Percentiles rank a stretch among this genome's conserved stretches.
phyloP scores from a whole-genome alignment of 441 rosid species.

The Pelargonium fulgidum region DNA sequence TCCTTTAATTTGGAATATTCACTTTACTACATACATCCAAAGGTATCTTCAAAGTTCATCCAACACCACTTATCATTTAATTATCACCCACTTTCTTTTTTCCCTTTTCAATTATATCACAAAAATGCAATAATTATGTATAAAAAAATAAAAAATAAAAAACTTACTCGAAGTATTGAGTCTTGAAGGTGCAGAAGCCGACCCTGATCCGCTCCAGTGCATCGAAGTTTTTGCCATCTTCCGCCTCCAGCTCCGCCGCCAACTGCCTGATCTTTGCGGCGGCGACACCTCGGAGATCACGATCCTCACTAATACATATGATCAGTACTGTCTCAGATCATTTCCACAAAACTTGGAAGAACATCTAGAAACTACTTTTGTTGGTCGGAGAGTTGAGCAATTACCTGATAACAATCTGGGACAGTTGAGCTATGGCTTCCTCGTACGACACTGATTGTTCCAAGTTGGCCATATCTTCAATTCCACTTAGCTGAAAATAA shows the following conservation, averaged over 20 bases:
- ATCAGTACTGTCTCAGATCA: too few species aligned
- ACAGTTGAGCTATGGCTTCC: neutral
- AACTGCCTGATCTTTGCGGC: conserved; percentile 5
- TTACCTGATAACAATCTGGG: conserved; percentile 3
- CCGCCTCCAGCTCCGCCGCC: conserved; percentile 6
- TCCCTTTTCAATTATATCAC: neutral
- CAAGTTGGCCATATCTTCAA: neutral
- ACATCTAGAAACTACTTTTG: too few species aligned
- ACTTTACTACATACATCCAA: neutral
- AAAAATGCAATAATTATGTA: neutral
- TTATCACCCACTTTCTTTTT: neutral
- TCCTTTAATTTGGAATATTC: conserved; percentile 2
- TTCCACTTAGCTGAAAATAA: neutral
- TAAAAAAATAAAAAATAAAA: neutral
- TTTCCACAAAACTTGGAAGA: too few species aligned
- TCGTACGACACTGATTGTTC: neutral
- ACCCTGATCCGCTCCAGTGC: neutral
- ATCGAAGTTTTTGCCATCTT: neutral
- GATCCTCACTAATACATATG: neutral
- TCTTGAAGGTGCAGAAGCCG: neutral
- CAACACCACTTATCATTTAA: neutral
- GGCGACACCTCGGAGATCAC: neutral
- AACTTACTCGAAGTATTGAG: neutral
- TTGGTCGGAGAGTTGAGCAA: too few species aligned
- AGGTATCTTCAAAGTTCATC: neutral